Conservation (phyloP, 2,329 filamentous ascomycete species). For the Fusarium sp. region DNA sequence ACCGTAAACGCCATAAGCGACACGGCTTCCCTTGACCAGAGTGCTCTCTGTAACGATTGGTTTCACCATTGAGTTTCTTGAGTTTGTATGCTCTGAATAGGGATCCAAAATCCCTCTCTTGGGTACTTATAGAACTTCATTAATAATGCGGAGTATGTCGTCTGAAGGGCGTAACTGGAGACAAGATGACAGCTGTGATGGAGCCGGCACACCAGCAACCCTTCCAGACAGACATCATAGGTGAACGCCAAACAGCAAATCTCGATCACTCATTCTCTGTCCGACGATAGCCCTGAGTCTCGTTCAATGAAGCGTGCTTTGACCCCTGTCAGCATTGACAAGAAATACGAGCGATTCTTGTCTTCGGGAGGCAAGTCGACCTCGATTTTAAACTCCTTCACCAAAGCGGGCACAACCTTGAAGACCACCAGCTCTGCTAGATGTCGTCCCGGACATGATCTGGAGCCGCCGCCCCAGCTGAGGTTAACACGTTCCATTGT, state of each 20-base stretch:
- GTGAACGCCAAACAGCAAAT: background rate
- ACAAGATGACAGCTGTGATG: background rate
- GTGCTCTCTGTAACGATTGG: constrained; percentile 40
- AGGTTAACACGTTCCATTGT: constrained; percentile 59
- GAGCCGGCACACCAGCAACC: background rate
- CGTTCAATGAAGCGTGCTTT: constrained; percentile 49
- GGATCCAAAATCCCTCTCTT: fast-evolving
- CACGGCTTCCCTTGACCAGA: constrained; percentile 38
- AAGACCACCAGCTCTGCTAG: constrained; percentile 60
- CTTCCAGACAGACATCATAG: background rate
- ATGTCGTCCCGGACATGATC: constrained; percentile 59
- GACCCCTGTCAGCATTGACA: constrained; percentile 60
- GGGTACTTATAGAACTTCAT: constrained; percentile 11
- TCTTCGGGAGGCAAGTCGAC: constrained; percentile 49
- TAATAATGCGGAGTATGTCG: constrained; percentile 29
- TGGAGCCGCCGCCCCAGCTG: constrained; percentile 60
- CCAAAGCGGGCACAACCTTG: constrained; percentile 53
- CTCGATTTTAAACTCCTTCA: constrained; percentile 56
- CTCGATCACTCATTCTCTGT: fast-evolving
- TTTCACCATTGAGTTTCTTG: constrained; percentile 5
- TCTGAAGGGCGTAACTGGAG: constrained; percentile 22
- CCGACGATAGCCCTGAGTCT: background rate
- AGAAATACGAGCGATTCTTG: constrained; percentile 56
- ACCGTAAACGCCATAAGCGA: constrained; percentile 43
- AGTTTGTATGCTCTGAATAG: background rate